These are phyloP conservation scores for Zymoseptoria tritici DNA, from an alignment of 2,329 filamentous ascomycete genomes.

Conservation along the genomic window DNA sequence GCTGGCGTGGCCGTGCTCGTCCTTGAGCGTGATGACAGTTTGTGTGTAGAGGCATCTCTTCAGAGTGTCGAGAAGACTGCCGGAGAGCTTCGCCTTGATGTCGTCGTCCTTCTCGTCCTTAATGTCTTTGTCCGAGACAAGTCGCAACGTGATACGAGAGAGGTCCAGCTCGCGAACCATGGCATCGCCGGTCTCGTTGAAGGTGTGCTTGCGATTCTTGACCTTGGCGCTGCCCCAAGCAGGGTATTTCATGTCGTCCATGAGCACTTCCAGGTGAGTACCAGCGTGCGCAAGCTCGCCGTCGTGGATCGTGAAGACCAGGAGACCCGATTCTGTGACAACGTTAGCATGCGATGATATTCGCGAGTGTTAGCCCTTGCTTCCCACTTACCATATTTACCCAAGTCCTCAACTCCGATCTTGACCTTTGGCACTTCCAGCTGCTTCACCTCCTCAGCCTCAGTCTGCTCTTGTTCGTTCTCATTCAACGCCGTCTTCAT, in stretches of 20 bases:
- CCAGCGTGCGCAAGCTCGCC: constrained; percentile 71
- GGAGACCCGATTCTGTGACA: constrained; percentile 67
- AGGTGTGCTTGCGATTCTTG: constrained; percentile 58
- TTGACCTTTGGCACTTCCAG: constrained; percentile 65
- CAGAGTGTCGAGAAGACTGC: constrained; percentile 77
- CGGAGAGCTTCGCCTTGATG: constrained; percentile 72
- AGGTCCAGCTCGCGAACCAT: constrained; percentile 97
- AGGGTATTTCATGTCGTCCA: constrained; percentile 91
- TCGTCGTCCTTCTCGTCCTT: constrained; percentile 63
- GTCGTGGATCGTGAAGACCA: constrained; percentile 92
- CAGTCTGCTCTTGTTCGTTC: constrained; percentile 40
- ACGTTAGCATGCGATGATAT: constrained; percentile 29
- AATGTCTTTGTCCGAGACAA: constrained; percentile 72
- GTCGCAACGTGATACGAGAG: constrained; percentile 80
- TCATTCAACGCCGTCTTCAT: constrained; percentile 41
- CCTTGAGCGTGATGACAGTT: constrained; percentile 70
- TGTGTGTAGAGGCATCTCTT: constrained; percentile 81
- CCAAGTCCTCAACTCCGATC: constrained; percentile 70
- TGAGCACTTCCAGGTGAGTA: constrained; percentile 75
- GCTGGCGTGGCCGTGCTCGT: constrained; percentile 66
- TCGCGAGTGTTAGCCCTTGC: background rate
- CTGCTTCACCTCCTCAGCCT: constrained; percentile 37
- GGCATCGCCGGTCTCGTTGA: constrained; percentile 89
- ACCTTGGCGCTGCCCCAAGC: constrained; percentile 77
- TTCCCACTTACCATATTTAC: constrained; percentile 57